Base-by-base conservation (phyloP, 169 alveolate species). In the Babesia sp. region DNA sequence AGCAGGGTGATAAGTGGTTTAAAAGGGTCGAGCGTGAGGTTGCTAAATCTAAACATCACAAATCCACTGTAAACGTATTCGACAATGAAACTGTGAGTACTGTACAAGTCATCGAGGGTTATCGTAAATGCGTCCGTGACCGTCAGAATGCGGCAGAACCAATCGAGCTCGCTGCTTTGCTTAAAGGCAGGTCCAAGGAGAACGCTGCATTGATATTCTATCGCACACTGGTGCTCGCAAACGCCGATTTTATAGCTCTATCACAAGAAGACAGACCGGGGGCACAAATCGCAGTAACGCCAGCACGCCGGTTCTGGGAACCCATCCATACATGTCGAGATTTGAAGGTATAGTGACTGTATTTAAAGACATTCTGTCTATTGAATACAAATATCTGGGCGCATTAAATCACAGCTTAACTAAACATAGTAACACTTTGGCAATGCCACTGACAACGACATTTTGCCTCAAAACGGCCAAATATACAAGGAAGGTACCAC, bases 201-300 rank as follows among this genome's bases (percentile, higher is more conserved):
- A 61, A 45, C 44, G 84, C 89, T 20, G 60, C 85, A 44, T 31
- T 67, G 31, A 39, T 81, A 42, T 81, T 81, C 73, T 68, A 68
- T 36, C 73, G 89, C 31, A 64, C 82, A n/a, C 59, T 81, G 41
- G 45, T 68, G 9, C 84, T 81, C 46, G 89, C 89, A 12, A 81
- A 81, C 44, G 76, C 84, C 58, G 71, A 56, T 12, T 72, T 67
- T 56, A 51, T 81, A 29, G 31, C 68, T 26, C 66, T 81, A 8
- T 34, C 61, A 29, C 79, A 81, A 63, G 71, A 18, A 16, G 29
- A 44, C 36, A 56, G 28, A 9, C 72, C 59, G n/a, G 74, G 74
- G 28, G 45, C 74, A 18, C 11, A 39, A 18, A 64, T 64, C 2
- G 54, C 45, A 3, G 74, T 64, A 34, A 36, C 74, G 7, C 74